Conservation (phyloP, 2,329 filamentous ascomycete species). For the Ophiostoma sp. region DNA sequence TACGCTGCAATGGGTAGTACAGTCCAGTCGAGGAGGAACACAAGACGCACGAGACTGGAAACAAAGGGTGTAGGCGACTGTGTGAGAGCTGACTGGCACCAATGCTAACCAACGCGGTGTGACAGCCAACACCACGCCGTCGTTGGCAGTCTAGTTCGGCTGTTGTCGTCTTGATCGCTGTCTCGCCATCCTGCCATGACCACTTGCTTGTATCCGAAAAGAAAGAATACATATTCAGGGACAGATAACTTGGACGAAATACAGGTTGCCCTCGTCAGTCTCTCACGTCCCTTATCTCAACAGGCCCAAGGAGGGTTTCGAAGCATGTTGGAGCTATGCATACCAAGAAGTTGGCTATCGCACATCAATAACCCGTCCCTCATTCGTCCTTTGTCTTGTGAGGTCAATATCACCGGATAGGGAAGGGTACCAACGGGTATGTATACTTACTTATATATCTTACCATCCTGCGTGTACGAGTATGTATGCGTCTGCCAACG, state of each 20-base stretch:
- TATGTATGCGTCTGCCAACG: too few species aligned
- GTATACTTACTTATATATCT: too few species aligned
- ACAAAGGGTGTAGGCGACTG: not conserved
- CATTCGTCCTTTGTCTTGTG: not conserved
- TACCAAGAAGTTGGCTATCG: not conserved
- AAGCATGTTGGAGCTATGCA: not conserved
- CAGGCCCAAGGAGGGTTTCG: too few species aligned
- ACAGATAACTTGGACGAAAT: too few species aligned
- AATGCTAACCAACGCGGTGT: not conserved
- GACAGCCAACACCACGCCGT: not conserved
- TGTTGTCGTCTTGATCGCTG: constrained; percentile 1
- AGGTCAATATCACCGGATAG: not conserved
- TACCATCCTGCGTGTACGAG: too few species aligned
- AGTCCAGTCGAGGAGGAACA: not conserved
- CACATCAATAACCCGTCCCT: not conserved
- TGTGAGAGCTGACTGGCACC: not conserved
- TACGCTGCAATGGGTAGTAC: not conserved
- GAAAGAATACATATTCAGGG: too few species aligned
- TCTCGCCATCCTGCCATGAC: not conserved
- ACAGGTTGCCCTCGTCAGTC: too few species aligned
- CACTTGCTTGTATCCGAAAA: too few species aligned
- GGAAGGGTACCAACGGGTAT: not conserved
- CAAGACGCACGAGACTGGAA: not conserved
- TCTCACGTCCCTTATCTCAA: too few species aligned
- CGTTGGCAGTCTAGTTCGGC: not conserved